Evolutionary conservation across 257 asterid genomes (phyloP).

Genomic region (Coffea canephora): DNA sequence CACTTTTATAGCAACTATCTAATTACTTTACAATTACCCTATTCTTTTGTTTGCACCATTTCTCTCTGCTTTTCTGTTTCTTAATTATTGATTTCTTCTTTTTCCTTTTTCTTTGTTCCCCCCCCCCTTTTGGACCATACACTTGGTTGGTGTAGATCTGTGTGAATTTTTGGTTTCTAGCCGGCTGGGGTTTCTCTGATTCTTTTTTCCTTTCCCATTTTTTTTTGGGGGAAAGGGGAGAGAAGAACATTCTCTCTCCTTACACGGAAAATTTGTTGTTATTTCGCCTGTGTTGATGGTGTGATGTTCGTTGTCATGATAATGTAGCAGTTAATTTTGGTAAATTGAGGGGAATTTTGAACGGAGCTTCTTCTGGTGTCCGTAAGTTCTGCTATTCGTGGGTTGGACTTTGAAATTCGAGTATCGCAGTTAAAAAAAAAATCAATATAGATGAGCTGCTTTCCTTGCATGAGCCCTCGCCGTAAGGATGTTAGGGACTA

Average conservation of each 20-base stretch:
- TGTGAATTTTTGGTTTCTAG: slow-evolving; percentile 7
- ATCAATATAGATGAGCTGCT: slow-evolving; percentile 53
- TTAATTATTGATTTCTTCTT: neutral
- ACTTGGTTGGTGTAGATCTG: slow-evolving; percentile 4
- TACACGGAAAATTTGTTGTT: neutral
- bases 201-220: neutral
- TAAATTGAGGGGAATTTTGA: neutral
- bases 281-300: neutral
- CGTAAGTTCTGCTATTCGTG: slow-evolving; percentile 3
- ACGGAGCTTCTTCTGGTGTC: neutral
- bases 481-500: slow-evolving; percentile 55
- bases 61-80: slow-evolving; percentile 5
- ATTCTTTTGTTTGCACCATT: neutral
- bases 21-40: neutral
- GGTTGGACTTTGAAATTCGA: neutral
- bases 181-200: slow-evolving; percentile 14
- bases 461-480: slow-evolving; percentile 59
- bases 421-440: neutral
- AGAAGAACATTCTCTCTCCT: slow-evolving; percentile 17
- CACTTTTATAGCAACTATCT: neutral
- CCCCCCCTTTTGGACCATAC: neutral
- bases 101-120: neutral
- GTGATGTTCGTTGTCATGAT: neutral
- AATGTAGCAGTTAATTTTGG: slow-evolving; percentile 10
- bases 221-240: slow-evolving; percentile 12